Evolutionary conservation across 2,329 filamentous ascomycete genomes (phyloP).

Genomic region (Colletotrichum truncatum): DNA sequence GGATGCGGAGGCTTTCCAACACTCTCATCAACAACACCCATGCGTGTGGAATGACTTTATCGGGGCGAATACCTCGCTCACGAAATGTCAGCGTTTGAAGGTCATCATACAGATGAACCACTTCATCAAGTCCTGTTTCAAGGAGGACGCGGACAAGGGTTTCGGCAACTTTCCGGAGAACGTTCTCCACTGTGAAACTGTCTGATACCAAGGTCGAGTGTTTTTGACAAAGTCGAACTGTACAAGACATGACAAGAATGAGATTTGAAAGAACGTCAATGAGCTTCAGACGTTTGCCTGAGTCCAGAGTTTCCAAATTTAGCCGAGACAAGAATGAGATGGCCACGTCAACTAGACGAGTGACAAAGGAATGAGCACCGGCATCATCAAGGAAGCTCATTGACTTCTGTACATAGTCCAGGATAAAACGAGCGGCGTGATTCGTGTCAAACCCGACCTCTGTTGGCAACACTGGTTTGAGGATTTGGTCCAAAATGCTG

Average conservation of each 20-base stretch:
- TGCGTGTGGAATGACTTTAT: slow-evolving; percentile 55
- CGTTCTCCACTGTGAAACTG: slow-evolving; percentile 56
- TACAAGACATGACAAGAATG: slow-evolving; percentile 49
- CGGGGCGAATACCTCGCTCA: slow-evolving; percentile 61
- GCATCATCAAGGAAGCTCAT: slow-evolving; percentile 48
- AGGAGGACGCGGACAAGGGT: slow-evolving; percentile 51
- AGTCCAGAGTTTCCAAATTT: slow-evolving; percentile 32
- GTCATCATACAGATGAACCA: slow-evolving; percentile 57
- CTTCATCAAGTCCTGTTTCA: slow-evolving; percentile 48
- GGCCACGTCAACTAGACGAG: slow-evolving; percentile 54
- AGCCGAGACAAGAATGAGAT: slow-evolving; percentile 45
- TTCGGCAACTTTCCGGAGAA: slow-evolving; percentile 53
- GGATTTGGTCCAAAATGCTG: slow-evolving; percentile 60
- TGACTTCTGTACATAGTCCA: slow-evolving; percentile 56
- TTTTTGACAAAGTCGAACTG: slow-evolving; percentile 48
- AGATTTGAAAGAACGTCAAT: slow-evolving; percentile 47
- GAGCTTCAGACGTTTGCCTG: slow-evolving; percentile 39
- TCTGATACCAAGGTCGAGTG: slow-evolving; percentile 42
- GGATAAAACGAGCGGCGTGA: slow-evolving; percentile 49
- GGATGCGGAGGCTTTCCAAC: slow-evolving; percentile 59
- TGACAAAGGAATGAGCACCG: slow-evolving; percentile 50
- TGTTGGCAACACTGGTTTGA: background rate
- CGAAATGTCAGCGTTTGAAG: slow-evolving; percentile 55
- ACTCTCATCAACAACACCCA: slow-evolving; percentile 69
- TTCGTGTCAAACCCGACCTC: slow-evolving; percentile 27